These are phyloP conservation scores for Linaria vulgaris DNA, from an alignment of 257 asterid species.

Conservation along the genomic window DNA sequence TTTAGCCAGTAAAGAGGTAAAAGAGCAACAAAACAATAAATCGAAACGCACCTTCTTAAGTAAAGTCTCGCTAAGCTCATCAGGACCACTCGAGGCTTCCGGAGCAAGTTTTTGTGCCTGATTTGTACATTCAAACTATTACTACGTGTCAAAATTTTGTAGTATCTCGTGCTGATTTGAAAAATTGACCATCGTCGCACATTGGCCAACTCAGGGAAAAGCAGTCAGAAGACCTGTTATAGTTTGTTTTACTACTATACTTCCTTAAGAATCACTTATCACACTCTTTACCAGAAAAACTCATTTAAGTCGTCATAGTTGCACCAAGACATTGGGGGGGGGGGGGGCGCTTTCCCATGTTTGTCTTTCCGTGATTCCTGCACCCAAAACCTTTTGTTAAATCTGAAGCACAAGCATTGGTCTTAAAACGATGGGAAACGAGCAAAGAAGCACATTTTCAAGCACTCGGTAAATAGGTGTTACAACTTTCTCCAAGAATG, in stretches of 20 bases:
- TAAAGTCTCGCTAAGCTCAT: too few species aligned
- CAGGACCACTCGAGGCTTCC: too few species aligned
- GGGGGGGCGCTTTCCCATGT: conserved; percentile 89
- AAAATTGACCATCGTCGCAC: conserved; percentile 93
- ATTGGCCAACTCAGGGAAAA: conserved; percentile 97
- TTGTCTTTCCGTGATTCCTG: conserved; percentile 82
- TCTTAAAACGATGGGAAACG: conserved; percentile 14
- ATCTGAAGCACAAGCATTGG: conserved; percentile 18
- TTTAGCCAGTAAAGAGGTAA: too few species aligned
- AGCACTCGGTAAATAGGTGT: conserved; percentile 90
- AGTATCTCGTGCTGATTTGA: conserved; percentile 58
- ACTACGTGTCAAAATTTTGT: too few species aligned
- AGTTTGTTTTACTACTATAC: conserved; percentile 27
- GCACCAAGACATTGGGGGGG: conserved; percentile 93
- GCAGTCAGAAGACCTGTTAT: conserved; percentile 81
- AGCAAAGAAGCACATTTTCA: conserved; percentile 58
- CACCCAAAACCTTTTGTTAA: conserved; percentile 26
- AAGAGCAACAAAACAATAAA: too few species aligned
- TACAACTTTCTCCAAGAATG: conserved; percentile 82
- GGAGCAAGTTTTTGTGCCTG: too few species aligned
- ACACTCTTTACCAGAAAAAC: conserved; percentile 75
- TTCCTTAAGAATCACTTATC: conserved; percentile 25
- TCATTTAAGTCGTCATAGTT: conserved; percentile 95
- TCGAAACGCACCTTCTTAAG: too few species aligned
- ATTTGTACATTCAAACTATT: too few species aligned